Conservation (phyloP, 2,329 filamentous ascomycete genomes). For the Lomentospora prolificans region DNA sequence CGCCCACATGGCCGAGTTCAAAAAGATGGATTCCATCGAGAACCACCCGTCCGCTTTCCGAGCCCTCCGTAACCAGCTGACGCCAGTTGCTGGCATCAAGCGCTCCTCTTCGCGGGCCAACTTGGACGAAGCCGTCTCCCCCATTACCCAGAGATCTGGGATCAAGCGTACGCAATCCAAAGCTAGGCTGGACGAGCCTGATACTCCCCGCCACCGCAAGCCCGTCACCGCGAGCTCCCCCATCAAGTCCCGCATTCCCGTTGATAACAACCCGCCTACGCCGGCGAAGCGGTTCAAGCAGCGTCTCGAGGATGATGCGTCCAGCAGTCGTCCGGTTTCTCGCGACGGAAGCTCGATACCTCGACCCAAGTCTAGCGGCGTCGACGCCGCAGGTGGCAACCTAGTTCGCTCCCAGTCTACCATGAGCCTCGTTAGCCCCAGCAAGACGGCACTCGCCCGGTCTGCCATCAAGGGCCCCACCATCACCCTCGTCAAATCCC, state of each 20-base stretch:
- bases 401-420: constrained; percentile 36
- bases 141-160: constrained; percentile 12
- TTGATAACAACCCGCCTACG: constrained; percentile 18
- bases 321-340: constrained; percentile 51
- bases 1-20: constrained; percentile 78
- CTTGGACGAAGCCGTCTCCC: constrained; percentile 18
- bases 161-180: constrained; percentile 35
- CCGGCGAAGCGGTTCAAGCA: constrained; percentile 64
- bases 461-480: constrained; percentile 17
- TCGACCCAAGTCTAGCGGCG: constrained; percentile 31
- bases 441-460: constrained; percentile 62
- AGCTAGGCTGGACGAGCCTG: constrained; percentile 25
- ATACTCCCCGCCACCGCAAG: constrained; percentile 18
- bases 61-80: constrained; percentile 40
- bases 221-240: constrained; percentile 13
- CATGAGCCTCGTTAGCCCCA: constrained; percentile 62
- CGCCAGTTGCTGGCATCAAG: constrained; percentile 31
- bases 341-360: constrained; percentile 40
- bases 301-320: constrained; percentile 57
- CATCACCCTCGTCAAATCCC: constrained; percentile 27
- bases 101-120: constrained; percentile 22
- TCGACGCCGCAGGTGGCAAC: constrained; percentile 10
- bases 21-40: constrained; percentile 95
- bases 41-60: constrained; percentile 66
- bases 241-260: background rate